Evolutionary conservation across 495 filamentous ascomycete species (phyloP).

Genomic region (Cercophora samala): DNA sequence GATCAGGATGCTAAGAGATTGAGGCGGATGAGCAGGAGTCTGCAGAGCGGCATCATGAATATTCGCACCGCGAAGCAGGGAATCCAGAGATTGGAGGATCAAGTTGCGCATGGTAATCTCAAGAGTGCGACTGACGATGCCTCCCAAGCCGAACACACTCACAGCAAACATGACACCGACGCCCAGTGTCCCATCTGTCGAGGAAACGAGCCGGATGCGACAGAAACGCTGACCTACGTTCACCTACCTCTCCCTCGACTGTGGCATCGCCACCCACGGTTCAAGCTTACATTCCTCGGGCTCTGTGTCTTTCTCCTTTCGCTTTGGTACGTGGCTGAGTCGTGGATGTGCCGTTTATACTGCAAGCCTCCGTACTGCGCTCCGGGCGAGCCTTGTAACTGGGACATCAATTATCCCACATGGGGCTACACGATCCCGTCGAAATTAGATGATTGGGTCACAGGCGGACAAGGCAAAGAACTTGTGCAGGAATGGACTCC

Average conservation of each 20-base stretch:
- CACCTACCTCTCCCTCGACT: slow-evolving; percentile 58
- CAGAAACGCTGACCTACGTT: slow-evolving; percentile 29
- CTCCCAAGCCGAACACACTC: background rate
- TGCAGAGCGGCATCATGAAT: slow-evolving; percentile 56
- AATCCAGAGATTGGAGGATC: slow-evolving; percentile 62
- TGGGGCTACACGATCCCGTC: slow-evolving; percentile 54
- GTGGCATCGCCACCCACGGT: slow-evolving; percentile 45
- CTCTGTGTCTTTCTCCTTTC: slow-evolving; percentile 46
- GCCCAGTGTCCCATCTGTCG: slow-evolving; percentile 18
- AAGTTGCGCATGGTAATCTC: slow-evolving; percentile 47
- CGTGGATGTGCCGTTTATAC: slow-evolving; percentile 58
- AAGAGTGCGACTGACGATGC: slow-evolving; percentile 12
- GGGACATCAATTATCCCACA: slow-evolving; percentile 50
- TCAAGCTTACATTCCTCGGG: slow-evolving; percentile 58
- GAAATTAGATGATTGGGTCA: slow-evolving; percentile 54
- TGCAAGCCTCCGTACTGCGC: slow-evolving; percentile 55
- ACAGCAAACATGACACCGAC: background rate
- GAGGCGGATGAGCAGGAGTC: slow-evolving; percentile 53
- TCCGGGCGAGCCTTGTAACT: slow-evolving; percentile 42
- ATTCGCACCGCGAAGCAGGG: slow-evolving; percentile 66
- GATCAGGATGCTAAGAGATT: slow-evolving; percentile 20
- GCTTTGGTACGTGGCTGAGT: slow-evolving; percentile 59
- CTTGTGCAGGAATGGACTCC: slow-evolving; percentile 30
- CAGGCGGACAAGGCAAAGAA: slow-evolving; percentile 41
- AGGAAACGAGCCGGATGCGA: background rate